Evolutionary conservation across 78 protist genomes (phyloP).

Genomic region (Chrysochromulina tobinii): DNA sequence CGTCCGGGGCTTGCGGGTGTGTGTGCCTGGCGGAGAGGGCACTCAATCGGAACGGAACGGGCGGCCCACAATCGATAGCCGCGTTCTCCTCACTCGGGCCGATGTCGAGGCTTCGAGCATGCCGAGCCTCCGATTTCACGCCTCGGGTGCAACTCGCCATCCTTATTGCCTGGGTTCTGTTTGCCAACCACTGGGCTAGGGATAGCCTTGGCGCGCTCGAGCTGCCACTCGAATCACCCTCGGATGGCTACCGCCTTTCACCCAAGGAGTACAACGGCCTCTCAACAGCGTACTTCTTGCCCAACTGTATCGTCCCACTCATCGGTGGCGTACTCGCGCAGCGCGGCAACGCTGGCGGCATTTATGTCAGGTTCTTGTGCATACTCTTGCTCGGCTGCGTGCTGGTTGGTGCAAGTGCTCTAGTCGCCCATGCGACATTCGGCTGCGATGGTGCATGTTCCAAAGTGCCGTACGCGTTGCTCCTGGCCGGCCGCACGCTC

Average conservation of each 20-base stretch:
- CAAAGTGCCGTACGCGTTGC: neutral
- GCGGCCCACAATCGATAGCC: too few relatives aligned
- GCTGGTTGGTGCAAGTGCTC: neutral
- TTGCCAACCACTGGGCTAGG: neutral
- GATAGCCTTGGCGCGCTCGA: slow-evolving; percentile 1
- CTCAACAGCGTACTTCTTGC: neutral
- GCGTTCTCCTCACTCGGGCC: too few relatives aligned
- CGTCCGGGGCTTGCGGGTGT: too few relatives aligned
- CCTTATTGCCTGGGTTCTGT: neutral
- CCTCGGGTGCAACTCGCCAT: neutral
- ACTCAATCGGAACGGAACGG: too few relatives aligned
- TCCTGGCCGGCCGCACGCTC: neutral
- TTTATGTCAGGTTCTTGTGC: neutral
- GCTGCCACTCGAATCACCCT: neutral
- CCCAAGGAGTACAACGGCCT: neutral
- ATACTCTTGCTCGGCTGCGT: neutral
- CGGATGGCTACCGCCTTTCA: neutral
- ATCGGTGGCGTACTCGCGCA: neutral
- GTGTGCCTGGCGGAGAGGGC: too few relatives aligned
- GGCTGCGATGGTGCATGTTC: too few relatives aligned
- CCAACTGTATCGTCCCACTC: neutral
- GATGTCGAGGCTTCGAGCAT: too few relatives aligned
- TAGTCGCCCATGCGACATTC: too few relatives aligned
- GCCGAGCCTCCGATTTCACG: too few relatives aligned
- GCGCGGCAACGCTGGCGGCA: neutral